Percentiles rank a stretch among this genome's conserved stretches.
Evolutionary conservation across 2,329 filamentous ascomycete species (phyloP).

Genomic region (Paraphaeosphaeria sporulosa): DNA sequence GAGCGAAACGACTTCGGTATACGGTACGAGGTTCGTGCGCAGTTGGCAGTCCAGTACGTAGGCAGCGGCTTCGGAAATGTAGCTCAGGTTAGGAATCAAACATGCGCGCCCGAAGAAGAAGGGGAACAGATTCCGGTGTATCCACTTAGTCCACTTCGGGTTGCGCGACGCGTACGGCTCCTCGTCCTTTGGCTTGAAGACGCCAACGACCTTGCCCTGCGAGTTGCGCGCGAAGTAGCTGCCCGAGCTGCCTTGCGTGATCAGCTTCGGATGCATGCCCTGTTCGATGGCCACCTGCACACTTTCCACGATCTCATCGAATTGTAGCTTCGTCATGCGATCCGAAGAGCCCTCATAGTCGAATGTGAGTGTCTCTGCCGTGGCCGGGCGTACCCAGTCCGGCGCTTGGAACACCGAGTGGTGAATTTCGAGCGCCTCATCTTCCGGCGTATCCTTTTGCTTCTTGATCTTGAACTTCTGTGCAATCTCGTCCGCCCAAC

Average conservation of each 20-base stretch:
- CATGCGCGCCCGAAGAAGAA: slow-evolving; percentile 96
- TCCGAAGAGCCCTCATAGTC: slow-evolving; percentile 64
- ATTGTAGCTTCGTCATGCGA: slow-evolving; percentile 78
- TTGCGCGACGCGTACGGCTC: slow-evolving; percentile 97
- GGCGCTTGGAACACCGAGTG: slow-evolving; percentile 96
- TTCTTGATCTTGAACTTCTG: slow-evolving; percentile 91
- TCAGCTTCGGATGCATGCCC: slow-evolving; percentile 92
- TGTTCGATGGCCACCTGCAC: slow-evolving; percentile 90
- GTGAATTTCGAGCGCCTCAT: slow-evolving; percentile 92
- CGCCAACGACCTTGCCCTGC: slow-evolving; percentile 92
- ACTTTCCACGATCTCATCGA: slow-evolving; percentile 87
- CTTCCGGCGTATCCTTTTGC: slow-evolving; percentile 74
- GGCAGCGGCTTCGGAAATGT: slow-evolving; percentile 95
- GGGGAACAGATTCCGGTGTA: slow-evolving; percentile 95
- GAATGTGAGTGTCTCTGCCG: slow-evolving; percentile 73
- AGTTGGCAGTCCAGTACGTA: slow-evolving; percentile 93
- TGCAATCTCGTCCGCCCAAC: slow-evolving; percentile 98
- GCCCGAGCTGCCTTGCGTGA: slow-evolving; percentile 94
- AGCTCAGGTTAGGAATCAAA: slow-evolving; percentile 95
- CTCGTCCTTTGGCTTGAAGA: slow-evolving; percentile 99
- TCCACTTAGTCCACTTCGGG: slow-evolving; percentile 99
- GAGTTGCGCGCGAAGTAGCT: slow-evolving; percentile 96
- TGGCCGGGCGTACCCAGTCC: slow-evolving; percentile 82
- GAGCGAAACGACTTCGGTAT: slow-evolving; percentile 92
- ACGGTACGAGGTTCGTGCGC: slow-evolving; percentile 90